Evolutionary conservation across 2,329 filamentous ascomycete species (phyloP).

Genomic region (Chrysoporthe cubensis): DNA sequence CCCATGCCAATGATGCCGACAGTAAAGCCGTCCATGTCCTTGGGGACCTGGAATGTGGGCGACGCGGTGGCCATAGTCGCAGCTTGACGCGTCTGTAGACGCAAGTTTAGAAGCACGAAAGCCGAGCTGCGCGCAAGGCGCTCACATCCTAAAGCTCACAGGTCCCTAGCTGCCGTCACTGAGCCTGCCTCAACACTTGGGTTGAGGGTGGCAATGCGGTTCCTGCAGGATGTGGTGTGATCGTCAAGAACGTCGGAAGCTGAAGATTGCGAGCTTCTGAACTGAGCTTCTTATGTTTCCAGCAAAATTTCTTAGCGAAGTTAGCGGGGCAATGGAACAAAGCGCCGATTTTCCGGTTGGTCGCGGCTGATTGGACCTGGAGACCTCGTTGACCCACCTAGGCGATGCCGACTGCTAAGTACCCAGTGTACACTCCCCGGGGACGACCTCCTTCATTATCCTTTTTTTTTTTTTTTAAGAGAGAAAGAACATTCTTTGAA

Average conservation of each 20-base stretch:
- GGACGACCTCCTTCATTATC: too few relatives aligned
- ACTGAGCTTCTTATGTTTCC: slow-evolving; percentile 6
- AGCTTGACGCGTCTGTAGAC: slow-evolving; percentile 17
- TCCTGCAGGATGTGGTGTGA: neutral
- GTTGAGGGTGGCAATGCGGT: slow-evolving; percentile 2
- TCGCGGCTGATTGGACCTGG: slow-evolving; percentile 6
- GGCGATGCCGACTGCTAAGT: neutral
- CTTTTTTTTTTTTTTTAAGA: neutral
- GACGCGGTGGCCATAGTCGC: slow-evolving; percentile 21
- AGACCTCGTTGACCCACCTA: neutral
- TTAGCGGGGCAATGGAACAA: slow-evolving; percentile 17
- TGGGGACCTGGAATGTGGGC: slow-evolving; percentile 36
- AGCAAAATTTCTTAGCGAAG: slow-evolving; percentile 18
- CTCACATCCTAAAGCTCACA: slow-evolving; percentile 28
- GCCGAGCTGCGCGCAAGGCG: slow-evolving; percentile 31
- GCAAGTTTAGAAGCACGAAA: slow-evolving; percentile 23
- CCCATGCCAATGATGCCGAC: slow-evolving; percentile 98
- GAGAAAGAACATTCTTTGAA: neutral
- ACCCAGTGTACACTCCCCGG: too few relatives aligned
- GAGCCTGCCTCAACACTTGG: neutral
- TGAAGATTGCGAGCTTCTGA: neutral
- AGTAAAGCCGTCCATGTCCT: slow-evolving; percentile 68
- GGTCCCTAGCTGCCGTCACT: slow-evolving; percentile 10
- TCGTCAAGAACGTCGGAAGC: neutral
- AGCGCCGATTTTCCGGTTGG: slow-evolving; percentile 15